Conservation (phyloP, 1,139 yeast species). For the Sporopachydermia cereana region DNA sequence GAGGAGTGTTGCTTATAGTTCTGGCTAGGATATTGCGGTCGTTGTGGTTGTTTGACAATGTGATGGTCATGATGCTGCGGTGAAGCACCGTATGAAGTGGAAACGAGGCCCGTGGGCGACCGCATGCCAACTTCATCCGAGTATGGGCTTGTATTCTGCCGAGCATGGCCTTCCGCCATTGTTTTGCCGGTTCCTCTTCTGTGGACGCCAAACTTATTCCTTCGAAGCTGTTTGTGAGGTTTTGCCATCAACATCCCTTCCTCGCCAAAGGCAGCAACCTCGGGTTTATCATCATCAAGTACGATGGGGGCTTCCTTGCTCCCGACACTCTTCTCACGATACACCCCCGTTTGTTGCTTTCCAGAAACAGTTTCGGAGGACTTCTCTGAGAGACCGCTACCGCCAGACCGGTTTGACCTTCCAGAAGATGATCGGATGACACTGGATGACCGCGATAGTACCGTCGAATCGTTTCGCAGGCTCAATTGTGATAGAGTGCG, state of each 20-base stretch:
- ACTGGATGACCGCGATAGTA: not conserved
- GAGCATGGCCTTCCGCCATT: not conserved
- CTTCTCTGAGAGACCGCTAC: not conserved
- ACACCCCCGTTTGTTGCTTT: too few species aligned
- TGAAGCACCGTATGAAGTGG: too few species aligned
- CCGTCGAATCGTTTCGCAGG: slow-evolving; percentile 7
- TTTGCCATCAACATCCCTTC: not conserved
- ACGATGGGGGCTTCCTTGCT: not conserved
- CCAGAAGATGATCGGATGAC: not conserved
- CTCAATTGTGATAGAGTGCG: slow-evolving; percentile 17
- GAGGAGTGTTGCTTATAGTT: not conserved
- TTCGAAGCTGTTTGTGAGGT: not conserved
- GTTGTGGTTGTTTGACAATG: not conserved
- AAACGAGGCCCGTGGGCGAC: not conserved
- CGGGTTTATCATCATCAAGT: not conserved
- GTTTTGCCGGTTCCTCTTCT: slow-evolving; percentile 1
- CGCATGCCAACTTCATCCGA: not conserved
- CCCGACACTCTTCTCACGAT: not conserved
- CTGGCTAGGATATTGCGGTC: too few species aligned
- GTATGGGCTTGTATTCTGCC: too few species aligned
- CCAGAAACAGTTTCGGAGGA: not conserved
- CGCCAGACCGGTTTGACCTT: not conserved
- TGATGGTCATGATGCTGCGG: too few species aligned
- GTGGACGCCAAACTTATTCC: slow-evolving; percentile 5
- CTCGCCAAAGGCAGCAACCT: not conserved